These are phyloP conservation scores for Trypanosoma cruzi DNA, from an alignment of 208 protist species.

Conservation along the genomic window DNA sequence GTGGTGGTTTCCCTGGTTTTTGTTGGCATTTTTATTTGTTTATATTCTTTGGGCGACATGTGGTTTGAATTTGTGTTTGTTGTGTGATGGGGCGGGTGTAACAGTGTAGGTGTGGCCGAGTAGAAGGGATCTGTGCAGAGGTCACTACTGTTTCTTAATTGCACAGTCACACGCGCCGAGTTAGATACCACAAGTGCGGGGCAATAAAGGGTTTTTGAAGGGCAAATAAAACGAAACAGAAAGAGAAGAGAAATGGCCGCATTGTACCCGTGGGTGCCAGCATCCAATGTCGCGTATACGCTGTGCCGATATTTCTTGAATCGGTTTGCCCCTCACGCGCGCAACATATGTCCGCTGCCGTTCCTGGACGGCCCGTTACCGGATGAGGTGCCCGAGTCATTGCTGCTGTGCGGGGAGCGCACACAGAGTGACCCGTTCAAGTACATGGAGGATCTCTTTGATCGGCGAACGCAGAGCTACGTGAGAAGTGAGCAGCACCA, in stretches of 20 bases:
- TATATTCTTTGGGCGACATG: too few relatives aligned
- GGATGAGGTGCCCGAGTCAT: conserved; percentile 42
- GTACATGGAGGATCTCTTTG: conserved; percentile 91
- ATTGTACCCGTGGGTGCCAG: conserved; percentile 83
- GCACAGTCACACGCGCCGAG: too few relatives aligned
- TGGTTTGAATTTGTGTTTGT: too few relatives aligned
- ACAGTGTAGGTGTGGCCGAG: too few relatives aligned
- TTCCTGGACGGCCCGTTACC: conserved; percentile 83
- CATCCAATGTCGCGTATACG: conserved; percentile 60
- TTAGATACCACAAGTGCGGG: too few relatives aligned
- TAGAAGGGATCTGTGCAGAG: too few relatives aligned
- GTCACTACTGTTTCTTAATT: too few relatives aligned
- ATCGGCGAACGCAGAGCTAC: conserved; percentile 73
- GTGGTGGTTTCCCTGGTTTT: too few relatives aligned
- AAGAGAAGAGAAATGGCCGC: conserved; percentile 51
- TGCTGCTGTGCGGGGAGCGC: conserved; percentile 54
- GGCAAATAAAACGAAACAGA: too few relatives aligned
- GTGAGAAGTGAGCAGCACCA: conserved; percentile 73
- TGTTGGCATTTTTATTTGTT: too few relatives aligned
- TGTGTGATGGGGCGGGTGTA: too few relatives aligned
- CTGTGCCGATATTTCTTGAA: conserved; percentile 60
- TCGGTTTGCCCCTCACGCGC: conserved; percentile 60
- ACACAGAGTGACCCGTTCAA: conserved; percentile 75
- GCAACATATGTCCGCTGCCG: conserved; percentile 71
- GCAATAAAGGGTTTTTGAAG: too few relatives aligned